phyloP scores from a whole-genome alignment of 352 stramenopile species.

The Phytopythium cucurbitacearum region DNA sequence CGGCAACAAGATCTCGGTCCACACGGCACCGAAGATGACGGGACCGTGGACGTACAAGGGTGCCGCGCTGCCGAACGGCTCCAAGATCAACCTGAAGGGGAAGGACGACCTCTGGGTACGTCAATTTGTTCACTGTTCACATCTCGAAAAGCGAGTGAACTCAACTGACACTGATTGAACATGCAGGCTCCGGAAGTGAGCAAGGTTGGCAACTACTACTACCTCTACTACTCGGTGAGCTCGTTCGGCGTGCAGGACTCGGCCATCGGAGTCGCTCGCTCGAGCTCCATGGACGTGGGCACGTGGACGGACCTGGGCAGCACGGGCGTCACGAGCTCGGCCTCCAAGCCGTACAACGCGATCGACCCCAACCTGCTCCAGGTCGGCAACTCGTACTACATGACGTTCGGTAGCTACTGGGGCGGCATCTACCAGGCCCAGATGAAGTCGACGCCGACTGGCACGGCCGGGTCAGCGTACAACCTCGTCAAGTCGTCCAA shows the following conservation, averaged over 20 bases:
- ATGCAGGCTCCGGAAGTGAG: slow-evolving; percentile 43
- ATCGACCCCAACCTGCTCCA: slow-evolving; percentile 45
- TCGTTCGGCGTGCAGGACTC: slow-evolving; percentile 40
- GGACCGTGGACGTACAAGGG: slow-evolving; percentile 39
- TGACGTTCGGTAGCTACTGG: slow-evolving; percentile 51
- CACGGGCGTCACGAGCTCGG: slow-evolving; percentile 26
- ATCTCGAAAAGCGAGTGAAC: not conserved
- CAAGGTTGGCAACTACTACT: slow-evolving; percentile 44
- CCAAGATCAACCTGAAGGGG: slow-evolving; percentile 33
- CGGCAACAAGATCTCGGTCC: slow-evolving; percentile 33
- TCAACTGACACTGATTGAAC: not conserved
- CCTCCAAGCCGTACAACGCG: slow-evolving; percentile 42
- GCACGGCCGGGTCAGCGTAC: slow-evolving; percentile 3
- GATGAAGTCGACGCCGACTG: slow-evolving; percentile 11
- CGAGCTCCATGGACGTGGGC: slow-evolving; percentile 35
- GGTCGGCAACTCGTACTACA: slow-evolving; percentile 28
- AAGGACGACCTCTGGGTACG: slow-evolving; percentile 37
- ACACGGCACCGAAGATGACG: slow-evolving; percentile 27
- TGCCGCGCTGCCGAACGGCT: slow-evolving; percentile 27
- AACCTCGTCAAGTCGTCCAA: slow-evolving; percentile 26
- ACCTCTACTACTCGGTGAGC: slow-evolving; percentile 57
- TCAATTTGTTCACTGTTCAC: not conserved
- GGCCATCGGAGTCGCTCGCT: slow-evolving; percentile 36
- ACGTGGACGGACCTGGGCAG: slow-evolving; percentile 32
- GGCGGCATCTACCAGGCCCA: slow-evolving; percentile 24